Conservation (phyloP, 495 filamentous ascomycete genomes). For the Neurospora sp. region DNA sequence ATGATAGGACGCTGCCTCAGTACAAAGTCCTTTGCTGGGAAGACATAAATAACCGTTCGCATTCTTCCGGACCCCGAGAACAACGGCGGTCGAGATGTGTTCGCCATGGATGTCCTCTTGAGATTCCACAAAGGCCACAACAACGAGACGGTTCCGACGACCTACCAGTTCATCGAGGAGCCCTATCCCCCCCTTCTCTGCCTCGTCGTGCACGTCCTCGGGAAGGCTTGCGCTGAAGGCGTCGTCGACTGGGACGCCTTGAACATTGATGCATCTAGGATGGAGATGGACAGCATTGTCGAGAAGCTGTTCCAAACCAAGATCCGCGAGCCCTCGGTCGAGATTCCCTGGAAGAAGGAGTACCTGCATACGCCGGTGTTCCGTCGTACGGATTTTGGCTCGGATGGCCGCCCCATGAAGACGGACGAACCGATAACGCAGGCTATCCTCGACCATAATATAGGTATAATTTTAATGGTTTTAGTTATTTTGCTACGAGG, state of each 20-base stretch:
- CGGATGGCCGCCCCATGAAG: background rate
- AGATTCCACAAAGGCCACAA: background rate
- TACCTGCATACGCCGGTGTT: constrained; percentile 4
- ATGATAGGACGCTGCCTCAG: no score
- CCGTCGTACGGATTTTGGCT: background rate
- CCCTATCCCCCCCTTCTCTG: constrained; percentile 1
- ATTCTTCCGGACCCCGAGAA: no score
- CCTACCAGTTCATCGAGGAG: background rate
- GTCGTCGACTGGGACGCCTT: constrained; percentile 1
- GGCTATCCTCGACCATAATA: background rate
- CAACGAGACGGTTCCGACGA: constrained; percentile 3
- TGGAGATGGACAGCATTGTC: background rate
- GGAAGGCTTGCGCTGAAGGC: background rate
- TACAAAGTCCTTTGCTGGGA: no score
- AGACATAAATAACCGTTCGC: no score
- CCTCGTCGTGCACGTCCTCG: background rate
- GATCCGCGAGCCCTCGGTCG: background rate
- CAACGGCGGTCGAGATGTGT: background rate
- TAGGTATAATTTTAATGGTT: background rate
- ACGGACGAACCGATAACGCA: constrained; percentile 1
- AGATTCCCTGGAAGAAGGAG: constrained; percentile 6
- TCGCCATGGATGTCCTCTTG: background rate
- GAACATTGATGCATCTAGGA: background rate
- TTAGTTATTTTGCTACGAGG: no score
- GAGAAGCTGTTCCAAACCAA: background rate